Base-by-base conservation (phyloP, 352 stramenopile species). In the Phytopythium montanum region DNA sequence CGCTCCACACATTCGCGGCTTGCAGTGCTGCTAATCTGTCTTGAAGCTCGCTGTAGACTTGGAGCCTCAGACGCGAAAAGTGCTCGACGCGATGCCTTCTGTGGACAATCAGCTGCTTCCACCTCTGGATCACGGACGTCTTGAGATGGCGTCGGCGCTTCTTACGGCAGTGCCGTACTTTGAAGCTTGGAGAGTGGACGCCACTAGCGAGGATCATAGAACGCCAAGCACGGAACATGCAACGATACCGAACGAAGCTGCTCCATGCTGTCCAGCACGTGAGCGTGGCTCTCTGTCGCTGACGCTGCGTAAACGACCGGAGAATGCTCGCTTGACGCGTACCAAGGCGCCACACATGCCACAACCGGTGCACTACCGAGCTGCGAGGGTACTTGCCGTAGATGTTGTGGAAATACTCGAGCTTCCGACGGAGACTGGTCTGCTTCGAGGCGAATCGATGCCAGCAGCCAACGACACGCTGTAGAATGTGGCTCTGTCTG, bases 341-440 rank as follows among this genome's bases (percentile, higher is more conserved):
- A 28, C 28, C 61, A 1, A 25, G 10, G 5, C 62, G 68, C 80
- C 80, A 90, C 9, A 53, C 54, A 12, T 6, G 0, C 73, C 73
- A 87, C 7, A 39, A 3, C 58, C 69, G 57, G 0, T 23, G 50
- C 1, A 81, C 31, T 3, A 62, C 53, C 1, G 69, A 84, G 8
- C 63, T 73, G 2, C 44, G 38, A 26, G 75, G 61, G 45, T 82
- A 64, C 8, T 46, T 53, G 9, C 75, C 75, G 44, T 70, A 76
- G 0, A 83, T 51, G 39, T 69, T 65, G 5, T 56, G 61, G 25
- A 80, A 87, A 42, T 82, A 70, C 1, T 14, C 18, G 3, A 81
- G 50, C 34, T 85, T 85, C 44, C 56, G 63, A 34, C 59, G 60
- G 12, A 72, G 45, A 25, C 49, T 65, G n/a, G 61, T 57, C 18